Evolutionary conservation across 441 rosid species (phyloP).

Genomic region (Adansonia grandidieri): DNA sequence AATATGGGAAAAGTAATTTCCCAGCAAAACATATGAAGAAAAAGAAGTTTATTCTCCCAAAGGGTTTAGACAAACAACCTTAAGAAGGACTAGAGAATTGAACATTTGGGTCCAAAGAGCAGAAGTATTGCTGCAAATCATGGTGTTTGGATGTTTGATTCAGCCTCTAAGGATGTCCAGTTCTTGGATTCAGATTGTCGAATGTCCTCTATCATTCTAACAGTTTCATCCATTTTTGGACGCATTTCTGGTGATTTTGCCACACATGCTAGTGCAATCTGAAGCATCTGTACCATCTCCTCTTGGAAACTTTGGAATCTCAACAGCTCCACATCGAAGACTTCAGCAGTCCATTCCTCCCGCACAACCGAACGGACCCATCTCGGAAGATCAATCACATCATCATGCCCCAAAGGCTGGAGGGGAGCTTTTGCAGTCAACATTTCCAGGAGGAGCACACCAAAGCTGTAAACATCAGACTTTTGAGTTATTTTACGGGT

Average conservation of each 20-base stretch:
- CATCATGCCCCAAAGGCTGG: conserved; percentile 53
- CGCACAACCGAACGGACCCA: conserved; percentile 74
- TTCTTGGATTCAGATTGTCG: conserved; percentile 54
- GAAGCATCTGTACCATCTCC: conserved; percentile 75
- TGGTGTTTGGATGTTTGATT: conserved; percentile 59
- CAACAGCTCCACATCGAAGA: conserved; percentile 66
- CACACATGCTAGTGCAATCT: conserved; percentile 61
- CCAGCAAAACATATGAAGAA: neutral
- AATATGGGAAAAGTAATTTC: conserved; percentile 9
- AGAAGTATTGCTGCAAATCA: conserved; percentile 28
- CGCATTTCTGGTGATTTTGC: conserved; percentile 51
- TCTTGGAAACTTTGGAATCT: conserved; percentile 58
- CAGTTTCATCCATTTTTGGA: conserved; percentile 54
- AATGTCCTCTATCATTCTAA: conserved; percentile 57
- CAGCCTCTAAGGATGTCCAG: conserved; percentile 61
- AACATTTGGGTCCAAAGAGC: neutral
- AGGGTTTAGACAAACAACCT: neutral
- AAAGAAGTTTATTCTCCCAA: conserved; percentile 14
- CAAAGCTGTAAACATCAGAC: conserved; percentile 75
- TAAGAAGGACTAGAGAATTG: conserved; percentile 12
- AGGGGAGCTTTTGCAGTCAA: conserved; percentile 65
- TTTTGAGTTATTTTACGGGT: conserved; percentile 53
- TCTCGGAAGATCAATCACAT: conserved; percentile 62
- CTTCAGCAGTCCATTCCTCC: conserved; percentile 78
- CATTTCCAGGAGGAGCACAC: conserved; percentile 68